These are phyloP conservation scores for Castanospermum australe DNA, from an alignment of 306 rosid species.

Conservation along the genomic window DNA sequence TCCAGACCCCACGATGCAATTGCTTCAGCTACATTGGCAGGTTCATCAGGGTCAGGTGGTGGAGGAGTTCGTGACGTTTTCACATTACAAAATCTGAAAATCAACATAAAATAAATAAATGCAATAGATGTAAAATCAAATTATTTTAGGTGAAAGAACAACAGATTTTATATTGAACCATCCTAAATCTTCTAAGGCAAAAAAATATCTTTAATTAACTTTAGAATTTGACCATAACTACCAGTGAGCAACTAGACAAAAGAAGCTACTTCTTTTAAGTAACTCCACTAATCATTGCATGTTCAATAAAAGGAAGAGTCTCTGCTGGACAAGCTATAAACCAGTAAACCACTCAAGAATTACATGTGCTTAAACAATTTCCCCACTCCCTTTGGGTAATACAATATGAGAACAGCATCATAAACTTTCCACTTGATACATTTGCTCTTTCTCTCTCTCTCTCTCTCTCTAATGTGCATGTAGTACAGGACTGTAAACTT, in stretches of 20 bases:
- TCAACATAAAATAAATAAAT: constrained; percentile 5
- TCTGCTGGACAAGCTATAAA: no score
- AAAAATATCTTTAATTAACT: not conserved
- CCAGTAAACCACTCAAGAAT: constrained; percentile 8
- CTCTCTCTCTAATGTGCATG: no score
- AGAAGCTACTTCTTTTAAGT: not conserved
- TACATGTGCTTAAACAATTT: not conserved
- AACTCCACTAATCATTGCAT: not conserved
- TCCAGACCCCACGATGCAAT: constrained; percentile 99
- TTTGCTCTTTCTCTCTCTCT: not conserved
- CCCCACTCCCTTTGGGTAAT: not conserved
- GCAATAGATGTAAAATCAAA: not conserved
- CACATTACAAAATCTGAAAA: constrained; percentile 89
- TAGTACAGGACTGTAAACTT: not conserved
- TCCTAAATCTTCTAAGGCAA: not conserved
- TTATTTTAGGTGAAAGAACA: no score
- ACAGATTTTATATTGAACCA: not conserved
- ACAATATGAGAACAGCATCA: not conserved
- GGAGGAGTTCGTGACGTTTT: constrained; percentile 97
- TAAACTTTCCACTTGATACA: no score
- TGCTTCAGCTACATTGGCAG: constrained; percentile 96
- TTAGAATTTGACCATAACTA: not conserved
- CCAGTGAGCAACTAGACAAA: not conserved
- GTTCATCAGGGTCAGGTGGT: constrained; percentile 92
- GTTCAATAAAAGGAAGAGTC: no score